phyloP scores from a whole-genome alignment of 441 rosid species.

The Macaranga tanarius region DNA sequence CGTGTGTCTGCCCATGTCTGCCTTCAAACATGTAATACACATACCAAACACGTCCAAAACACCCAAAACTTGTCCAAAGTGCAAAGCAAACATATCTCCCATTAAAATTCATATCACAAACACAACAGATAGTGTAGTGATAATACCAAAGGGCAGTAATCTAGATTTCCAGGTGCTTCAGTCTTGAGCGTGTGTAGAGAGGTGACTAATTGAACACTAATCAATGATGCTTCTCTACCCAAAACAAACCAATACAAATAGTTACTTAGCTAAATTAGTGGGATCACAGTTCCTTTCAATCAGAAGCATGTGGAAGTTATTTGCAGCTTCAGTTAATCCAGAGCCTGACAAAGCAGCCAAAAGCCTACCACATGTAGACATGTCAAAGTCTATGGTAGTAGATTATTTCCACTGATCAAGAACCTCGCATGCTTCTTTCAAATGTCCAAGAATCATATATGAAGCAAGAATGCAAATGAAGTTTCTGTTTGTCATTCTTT shows the following conservation, averaged over 20 bases:
- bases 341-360: constrained; percentile 47
- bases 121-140: not conserved
- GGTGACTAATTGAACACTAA: too few relatives aligned
- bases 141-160: not conserved
- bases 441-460: constrained; percentile 67
- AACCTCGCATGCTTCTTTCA: constrained; percentile 69
- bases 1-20: too few relatives aligned
- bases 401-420: constrained; percentile 83
- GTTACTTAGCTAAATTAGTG: constrained; percentile 20
- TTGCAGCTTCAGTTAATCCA: constrained; percentile 54
- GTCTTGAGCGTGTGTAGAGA: not conserved
- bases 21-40: too few relatives aligned
- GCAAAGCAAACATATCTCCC: too few relatives aligned
- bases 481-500: constrained; percentile 81
- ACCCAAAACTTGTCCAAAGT: too few relatives aligned
- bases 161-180: not conserved
- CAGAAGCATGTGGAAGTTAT: constrained; percentile 53
- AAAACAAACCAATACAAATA: constrained; percentile 3
- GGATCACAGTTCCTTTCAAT: constrained; percentile 49
- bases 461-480: constrained; percentile 71
- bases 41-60: too few relatives aligned
- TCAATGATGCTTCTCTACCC: not conserved
- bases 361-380: constrained; percentile 55
- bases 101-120: too few relatives aligned
- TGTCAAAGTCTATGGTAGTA: constrained; percentile 51